Evolutionary conservation across 371 early-diverging fungal genomes (phyloP), one percentile per base, ranked within the genome.

Genomic region (Circinella umbellata): DNA sequence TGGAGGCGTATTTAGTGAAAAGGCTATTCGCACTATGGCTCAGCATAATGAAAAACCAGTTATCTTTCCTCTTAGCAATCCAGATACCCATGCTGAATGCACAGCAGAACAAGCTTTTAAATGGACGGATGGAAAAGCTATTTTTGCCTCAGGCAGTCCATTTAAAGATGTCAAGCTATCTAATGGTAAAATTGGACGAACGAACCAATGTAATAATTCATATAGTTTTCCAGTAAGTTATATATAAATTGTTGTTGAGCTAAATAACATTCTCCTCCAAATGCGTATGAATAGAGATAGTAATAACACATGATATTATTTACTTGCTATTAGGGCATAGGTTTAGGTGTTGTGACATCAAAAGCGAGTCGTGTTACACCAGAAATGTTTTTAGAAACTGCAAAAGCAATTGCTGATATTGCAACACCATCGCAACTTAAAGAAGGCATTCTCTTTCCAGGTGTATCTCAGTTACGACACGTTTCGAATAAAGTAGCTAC

Each of bases 161-260:
- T 89, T 89, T 72, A 69, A 77, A 62, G 86, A 86, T 74, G 84
- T 84, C 1, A 27, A 49, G 4, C 63, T 82, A 13, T 75, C 79
- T 61, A 80, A 85, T 66, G 86, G 87, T 54, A 76, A 80, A 55
- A 61, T 81, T 8, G 79, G 86, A 63, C 76, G 79, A 68, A 86
- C 86, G n/a, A 89, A 89, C 66, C 89, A 87, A 74, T 85, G 87
- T 79, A 89, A 89, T 73, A 89, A 89, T 73, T 86, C 87, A 59
- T 87, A 86, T 74, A 86, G 86, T 49, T 89, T 89, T 82, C 71
- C 86, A 59, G 73, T 70, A 79, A 70, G 81, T 72, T 27, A 27
- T 27, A 27, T 27, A 27, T 27, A 27, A 1, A 27, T 27, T 27
- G 27, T 27, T 27, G 27, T 27, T 27, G 27, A 27, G 27, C 2